Evolutionary conservation across 2,329 filamentous ascomycete species (phyloP).

Genomic region (Dichotomopilus funicola): DNA sequence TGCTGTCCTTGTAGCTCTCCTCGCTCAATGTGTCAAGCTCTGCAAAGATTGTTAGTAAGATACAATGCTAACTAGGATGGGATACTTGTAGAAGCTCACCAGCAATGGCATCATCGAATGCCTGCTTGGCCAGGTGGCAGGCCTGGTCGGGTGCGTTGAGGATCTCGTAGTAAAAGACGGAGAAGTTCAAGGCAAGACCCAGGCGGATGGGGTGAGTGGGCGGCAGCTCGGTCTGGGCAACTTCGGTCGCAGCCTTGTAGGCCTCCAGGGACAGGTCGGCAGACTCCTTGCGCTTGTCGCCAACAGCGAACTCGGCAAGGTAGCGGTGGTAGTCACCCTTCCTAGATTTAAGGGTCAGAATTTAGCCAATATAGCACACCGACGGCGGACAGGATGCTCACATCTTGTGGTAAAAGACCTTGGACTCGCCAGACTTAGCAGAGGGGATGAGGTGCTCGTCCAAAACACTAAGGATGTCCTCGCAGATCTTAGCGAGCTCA

Average conservation of each 20-base stretch:
- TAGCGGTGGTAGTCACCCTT: conserved; percentile 99
- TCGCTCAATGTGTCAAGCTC: conserved; percentile 95
- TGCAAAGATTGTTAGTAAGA: conserved; percentile 32
- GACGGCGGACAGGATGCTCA: conserved; percentile 33
- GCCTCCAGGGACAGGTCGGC: conserved; percentile 93
- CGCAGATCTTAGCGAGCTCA: conserved; percentile 95
- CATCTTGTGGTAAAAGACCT: conserved; percentile 99
- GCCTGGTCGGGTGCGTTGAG: conserved; percentile 97
- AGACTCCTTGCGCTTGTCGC: conserved; percentile 90
- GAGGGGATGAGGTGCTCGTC: conserved; percentile 91
- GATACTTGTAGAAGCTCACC: conserved; percentile 32
- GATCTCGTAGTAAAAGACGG: conserved; percentile 99
- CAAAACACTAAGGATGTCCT: conserved; percentile 92
- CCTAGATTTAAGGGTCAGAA: conserved; percentile 46
- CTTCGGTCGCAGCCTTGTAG: conserved; percentile 90
- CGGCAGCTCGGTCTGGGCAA: conserved; percentile 80
- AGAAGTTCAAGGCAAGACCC: conserved; percentile 90
- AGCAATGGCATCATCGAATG: conserved; percentile 94
- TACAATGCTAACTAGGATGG: neutral
- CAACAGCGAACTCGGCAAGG: conserved; percentile 91
- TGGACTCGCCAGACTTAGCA: conserved; percentile 92
- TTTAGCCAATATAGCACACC: neutral
- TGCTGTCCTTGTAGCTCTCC: conserved; percentile 99
- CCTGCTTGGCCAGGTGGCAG: conserved; percentile 94
- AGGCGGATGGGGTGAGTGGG: conserved; percentile 91